Conservation (phyloP, 1,284 basidiomycete genomes). For the Ustilago bromivora region DNA sequence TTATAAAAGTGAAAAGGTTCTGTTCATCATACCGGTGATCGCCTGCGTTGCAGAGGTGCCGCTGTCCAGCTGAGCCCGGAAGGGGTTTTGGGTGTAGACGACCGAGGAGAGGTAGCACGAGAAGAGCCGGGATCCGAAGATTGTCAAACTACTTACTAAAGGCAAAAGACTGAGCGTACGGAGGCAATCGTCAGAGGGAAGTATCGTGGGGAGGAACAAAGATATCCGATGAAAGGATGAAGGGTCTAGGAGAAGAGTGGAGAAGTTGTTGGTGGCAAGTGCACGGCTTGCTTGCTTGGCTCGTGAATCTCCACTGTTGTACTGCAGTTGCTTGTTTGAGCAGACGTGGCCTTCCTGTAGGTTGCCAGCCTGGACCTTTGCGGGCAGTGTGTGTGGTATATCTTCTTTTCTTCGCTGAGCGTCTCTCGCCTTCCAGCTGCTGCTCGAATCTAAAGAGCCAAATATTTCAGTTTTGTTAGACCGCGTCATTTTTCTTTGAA, state of each 20-base stretch:
- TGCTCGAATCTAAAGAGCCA: conserved; percentile 13
- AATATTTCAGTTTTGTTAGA: background rate
- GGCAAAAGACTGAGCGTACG: background rate
- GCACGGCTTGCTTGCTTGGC: background rate
- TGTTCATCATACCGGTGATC: conserved; percentile 38
- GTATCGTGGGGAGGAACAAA: background rate
- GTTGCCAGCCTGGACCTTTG: background rate
- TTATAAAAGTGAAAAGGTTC: conserved; percentile 53
- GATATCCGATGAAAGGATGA: background rate
- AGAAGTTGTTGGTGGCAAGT: conserved; percentile 18
- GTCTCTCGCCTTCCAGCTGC: conserved; percentile 40
- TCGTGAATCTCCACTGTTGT: conserved; percentile 3
- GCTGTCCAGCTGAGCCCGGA: background rate
- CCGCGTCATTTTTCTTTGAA: background rate
- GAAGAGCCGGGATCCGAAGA: background rate
- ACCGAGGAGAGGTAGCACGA: background rate
- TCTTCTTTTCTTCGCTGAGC: conserved; percentile 24
- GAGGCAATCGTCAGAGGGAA: background rate
- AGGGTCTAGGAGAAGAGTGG: background rate
- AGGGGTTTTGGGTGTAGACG: background rate
- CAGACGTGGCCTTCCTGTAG: conserved; percentile 6
- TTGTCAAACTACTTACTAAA: background rate
- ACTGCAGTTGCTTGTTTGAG: background rate
- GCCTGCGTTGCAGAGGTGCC: background rate
- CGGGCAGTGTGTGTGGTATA: background rate